A percentile compares a stretch with the other conserved stretches of the same genome.
Conservation (phyloP, 805 yeast species). For the Pichia pseudocactophila region DNA sequence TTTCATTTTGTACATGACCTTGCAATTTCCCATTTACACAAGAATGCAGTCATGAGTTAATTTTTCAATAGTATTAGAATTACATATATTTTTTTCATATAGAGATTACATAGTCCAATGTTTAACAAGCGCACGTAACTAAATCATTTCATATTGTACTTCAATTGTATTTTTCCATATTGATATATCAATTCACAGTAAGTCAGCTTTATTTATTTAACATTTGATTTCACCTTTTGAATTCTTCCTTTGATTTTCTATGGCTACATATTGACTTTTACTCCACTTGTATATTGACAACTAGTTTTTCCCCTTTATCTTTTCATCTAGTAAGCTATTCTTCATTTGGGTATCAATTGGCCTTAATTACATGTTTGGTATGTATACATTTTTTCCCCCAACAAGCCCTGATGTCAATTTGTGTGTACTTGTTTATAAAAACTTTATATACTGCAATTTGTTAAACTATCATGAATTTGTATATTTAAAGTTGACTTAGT, state of each 20-base stretch:
- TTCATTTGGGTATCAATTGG: background rate
- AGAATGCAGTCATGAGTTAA: too few relatives aligned
- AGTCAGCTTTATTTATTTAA: too few relatives aligned
- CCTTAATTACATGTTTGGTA: constrained; percentile 6
- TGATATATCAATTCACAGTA: too few relatives aligned
- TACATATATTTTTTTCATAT: background rate
- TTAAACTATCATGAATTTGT: too few relatives aligned
- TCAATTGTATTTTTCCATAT: too few relatives aligned
- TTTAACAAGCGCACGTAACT: background rate
- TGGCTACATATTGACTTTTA: background rate
- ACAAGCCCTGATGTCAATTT: background rate
- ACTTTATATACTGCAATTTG: background rate
- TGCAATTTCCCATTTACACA: too few relatives aligned
- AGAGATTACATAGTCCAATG: background rate
- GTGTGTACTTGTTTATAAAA: background rate
- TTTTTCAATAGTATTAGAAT: too few relatives aligned
- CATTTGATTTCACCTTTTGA: background rate
- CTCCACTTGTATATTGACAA: background rate
- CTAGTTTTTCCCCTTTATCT: background rate
- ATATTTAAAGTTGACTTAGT: too few relatives aligned
- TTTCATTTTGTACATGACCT: too few relatives aligned
- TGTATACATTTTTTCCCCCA: background rate
- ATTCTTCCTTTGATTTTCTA: background rate
- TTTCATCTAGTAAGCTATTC: too few relatives aligned
- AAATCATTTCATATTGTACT: too few relatives aligned